These are phyloP conservation scores for Myxozyma neotropica DNA, from an alignment of 805 yeast species.

Conservation along the genomic window DNA sequence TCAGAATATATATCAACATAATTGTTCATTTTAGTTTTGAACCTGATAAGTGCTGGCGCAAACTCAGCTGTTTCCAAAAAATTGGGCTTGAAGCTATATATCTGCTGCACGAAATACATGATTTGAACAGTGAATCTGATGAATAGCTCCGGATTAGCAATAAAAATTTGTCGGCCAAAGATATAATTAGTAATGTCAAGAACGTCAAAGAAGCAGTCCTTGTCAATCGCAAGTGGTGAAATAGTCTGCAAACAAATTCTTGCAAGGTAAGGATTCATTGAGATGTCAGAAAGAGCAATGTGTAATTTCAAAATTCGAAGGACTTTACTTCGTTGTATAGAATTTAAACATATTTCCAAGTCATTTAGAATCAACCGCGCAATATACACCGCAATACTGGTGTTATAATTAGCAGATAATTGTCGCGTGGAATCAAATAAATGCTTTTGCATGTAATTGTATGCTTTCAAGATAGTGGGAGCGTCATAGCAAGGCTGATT, in stretches of 20 bases:
- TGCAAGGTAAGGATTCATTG: conserved; percentile 5
- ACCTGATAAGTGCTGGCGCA: not conserved
- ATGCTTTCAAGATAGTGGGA: not conserved
- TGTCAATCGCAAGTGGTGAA: conserved; percentile 2
- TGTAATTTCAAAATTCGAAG: conserved; percentile 10
- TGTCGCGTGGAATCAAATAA: not conserved
- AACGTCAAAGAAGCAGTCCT: conserved; percentile 16
- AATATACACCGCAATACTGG: conserved; percentile 3
- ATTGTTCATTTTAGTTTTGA: not conserved
- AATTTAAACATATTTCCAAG: conserved; percentile 6
- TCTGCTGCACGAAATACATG: conserved; percentile 3
- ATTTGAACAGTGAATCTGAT: conserved; percentile 14
- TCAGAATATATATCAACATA: not conserved
- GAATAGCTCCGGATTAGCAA: not conserved
- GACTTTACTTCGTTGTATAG: conserved; percentile 9
- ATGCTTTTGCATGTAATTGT: not conserved
- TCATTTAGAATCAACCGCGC: conserved; percentile 14
- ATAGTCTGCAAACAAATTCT: conserved; percentile 22
- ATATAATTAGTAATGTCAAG: conserved; percentile 11
- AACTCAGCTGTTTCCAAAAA: not conserved
- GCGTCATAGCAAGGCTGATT: conserved; percentile 15
- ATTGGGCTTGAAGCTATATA: not conserved
- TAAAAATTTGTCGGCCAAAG: not conserved
- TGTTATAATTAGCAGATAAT: not conserved
- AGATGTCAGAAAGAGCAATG: not conserved